A percentile compares a stretch with the other conserved stretches of the same genome.
phyloP scores from a whole-genome alignment of 305 asterid species.

The Fraxinus paxiana region DNA sequence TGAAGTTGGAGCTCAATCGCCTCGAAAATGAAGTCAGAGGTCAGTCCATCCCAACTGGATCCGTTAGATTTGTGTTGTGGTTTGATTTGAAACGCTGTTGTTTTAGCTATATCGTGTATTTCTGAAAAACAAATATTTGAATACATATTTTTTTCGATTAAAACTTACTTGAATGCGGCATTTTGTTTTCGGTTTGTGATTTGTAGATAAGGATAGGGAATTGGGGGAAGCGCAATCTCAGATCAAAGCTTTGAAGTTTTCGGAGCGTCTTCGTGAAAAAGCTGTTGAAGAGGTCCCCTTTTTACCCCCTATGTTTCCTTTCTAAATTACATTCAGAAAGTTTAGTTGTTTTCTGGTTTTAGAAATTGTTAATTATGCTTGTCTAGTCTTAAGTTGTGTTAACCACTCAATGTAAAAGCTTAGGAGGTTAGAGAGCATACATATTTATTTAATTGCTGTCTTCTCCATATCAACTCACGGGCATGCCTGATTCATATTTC shows the following conservation, averaged over 20 bases:
- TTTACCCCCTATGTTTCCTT: background rate
- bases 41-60: constrained; percentile 55
- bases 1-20: constrained; percentile 92
- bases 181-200: constrained; percentile 19
- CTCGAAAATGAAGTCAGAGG: constrained; percentile 98
- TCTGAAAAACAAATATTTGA: background rate
- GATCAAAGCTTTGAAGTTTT: constrained; percentile 83
- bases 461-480: background rate
- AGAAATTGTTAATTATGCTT: background rate
- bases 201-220: constrained; percentile 92
- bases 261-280: constrained; percentile 86
- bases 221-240: constrained; percentile 85
- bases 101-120: background rate
- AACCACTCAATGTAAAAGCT: background rate
- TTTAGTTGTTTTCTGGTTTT: background rate
- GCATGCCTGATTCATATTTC: background rate
- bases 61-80: constrained; percentile 49
- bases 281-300: constrained; percentile 89
- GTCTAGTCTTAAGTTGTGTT: background rate
- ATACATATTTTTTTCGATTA: background rate
- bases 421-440: background rate
- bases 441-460: background rate
- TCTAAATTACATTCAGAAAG: background rate
- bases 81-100: constrained; percentile 29
- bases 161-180: background rate